Conservation (phyloP, 75 land plant genomes). For the Gnetum montanum region DNA sequence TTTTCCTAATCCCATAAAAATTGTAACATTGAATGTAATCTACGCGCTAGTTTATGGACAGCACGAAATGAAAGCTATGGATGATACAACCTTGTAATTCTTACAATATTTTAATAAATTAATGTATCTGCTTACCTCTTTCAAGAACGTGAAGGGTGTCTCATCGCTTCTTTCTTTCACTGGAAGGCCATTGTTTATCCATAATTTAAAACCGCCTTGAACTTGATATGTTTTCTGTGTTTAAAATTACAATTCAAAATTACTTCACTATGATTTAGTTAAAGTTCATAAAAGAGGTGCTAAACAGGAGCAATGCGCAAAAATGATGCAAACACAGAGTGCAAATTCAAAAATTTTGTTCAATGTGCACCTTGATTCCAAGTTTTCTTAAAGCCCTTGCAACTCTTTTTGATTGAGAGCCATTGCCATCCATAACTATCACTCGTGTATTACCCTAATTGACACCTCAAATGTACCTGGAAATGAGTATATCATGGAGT, state of each 20-base stretch:
- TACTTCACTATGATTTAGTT: too few relatives aligned
- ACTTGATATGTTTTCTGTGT: slow-evolving; percentile 59
- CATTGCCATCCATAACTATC: slow-evolving; percentile 83
- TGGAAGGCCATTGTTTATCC: slow-evolving; percentile 66
- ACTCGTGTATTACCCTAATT: slow-evolving; percentile 74
- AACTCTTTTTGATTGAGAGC: slow-evolving; percentile 62
- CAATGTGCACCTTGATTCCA: slow-evolving; percentile 65
- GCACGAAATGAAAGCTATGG: too few relatives aligned
- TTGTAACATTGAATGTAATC: neutral
- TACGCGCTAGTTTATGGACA: neutral
- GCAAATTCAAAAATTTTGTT: too few relatives aligned
- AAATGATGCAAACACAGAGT: too few relatives aligned
- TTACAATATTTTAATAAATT: too few relatives aligned
- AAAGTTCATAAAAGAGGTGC: too few relatives aligned
- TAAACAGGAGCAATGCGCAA: too few relatives aligned
- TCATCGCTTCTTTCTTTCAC: slow-evolving; percentile 60
- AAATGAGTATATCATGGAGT: slow-evolving; percentile 2
- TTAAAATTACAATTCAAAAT: too few relatives aligned
- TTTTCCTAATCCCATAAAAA: too few relatives aligned
- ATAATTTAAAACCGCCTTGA: slow-evolving; percentile 75
- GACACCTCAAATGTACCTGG: slow-evolving; percentile 2
- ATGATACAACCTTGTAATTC: neutral
- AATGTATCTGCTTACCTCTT: slow-evolving; percentile 49
- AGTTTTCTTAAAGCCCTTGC: slow-evolving; percentile 80
- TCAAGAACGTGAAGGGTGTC: slow-evolving; percentile 66